Base-by-base conservation (phyloP, 1,284 basidiomycete species). In the Trichosporon ovoides region DNA sequence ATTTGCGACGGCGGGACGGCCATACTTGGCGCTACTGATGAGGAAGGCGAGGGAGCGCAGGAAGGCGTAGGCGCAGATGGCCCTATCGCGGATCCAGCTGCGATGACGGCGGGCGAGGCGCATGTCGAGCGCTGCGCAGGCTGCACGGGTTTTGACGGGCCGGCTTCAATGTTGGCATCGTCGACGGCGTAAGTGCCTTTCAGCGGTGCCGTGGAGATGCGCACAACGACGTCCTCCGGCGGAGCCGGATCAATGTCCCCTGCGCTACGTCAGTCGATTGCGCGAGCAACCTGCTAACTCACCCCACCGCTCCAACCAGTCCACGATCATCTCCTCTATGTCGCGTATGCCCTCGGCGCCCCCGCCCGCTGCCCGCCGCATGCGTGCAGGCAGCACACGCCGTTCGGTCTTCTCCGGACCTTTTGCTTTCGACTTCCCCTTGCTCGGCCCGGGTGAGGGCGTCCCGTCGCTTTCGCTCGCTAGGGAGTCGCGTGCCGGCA, bases 291-390 rank as follows among this genome's bases (percentile, higher is more conserved):
- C 10, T 31, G 13, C 57, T 7, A 24, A 84, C 88, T 73, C 76
- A 92, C 90, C 81, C 80, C 82, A 84, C 68, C 88, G 83, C 74
- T 84, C 84, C 68, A 88, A 82, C 67, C 86, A 87, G 68, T 92
- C 89, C 62, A 91, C 76, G 71, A 94, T 87, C 84, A 90, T 86
- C 61, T 85, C 72, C 79, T 94, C 91, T 28, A 87, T 78, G 64
- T 91, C 88, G 71, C 84, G 58, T n/a, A 74, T 70, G 6, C 72
- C 71, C 50, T 76, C 74, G 20, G 66, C 83, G 36, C 77, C 77
- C 3, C 85, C 86, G 37, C 87, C 86, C 4, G 87, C 87, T 52
- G 88, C 86, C 58, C 89, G 83, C 65, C 88, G 82, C 56, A 87
- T 83, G 65, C 90, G 84, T 70, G 87, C 83, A 34, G 89, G 89